Conservation (phyloP, 129 eudicot species). For the Solidago caesia region DNA sequence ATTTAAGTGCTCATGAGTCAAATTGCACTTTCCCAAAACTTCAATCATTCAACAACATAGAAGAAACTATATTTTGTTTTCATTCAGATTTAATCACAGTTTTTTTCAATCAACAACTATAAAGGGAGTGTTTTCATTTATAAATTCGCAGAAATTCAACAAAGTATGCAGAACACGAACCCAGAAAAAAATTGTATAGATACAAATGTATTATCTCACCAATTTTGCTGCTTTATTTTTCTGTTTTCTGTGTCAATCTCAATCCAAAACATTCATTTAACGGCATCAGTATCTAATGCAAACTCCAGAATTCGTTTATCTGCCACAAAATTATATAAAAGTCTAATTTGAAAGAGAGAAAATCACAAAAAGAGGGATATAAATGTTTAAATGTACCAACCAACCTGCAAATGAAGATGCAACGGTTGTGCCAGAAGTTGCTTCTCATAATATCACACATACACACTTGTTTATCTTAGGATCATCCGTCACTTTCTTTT, state of each 20-base stretch:
- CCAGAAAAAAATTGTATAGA: conserved; percentile 31
- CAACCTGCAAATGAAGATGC: conserved; percentile 31
- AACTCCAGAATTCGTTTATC: conserved; percentile 35
- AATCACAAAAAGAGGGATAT: neutral
- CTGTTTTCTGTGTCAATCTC: conserved; percentile 30
- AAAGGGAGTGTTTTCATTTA: conserved; percentile 16
- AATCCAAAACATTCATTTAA: conserved; percentile 35
- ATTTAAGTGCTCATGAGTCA: neutral
- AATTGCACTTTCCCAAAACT: conserved; percentile 1
- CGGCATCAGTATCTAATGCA: conserved; percentile 30
- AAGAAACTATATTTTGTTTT: conserved; percentile 16
- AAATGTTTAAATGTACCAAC: neutral
- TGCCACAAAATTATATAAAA: conserved; percentile 24
- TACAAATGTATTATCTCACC: conserved; percentile 32
- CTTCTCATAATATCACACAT: conserved; percentile 67
- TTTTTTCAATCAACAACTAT: conserved; percentile 22
- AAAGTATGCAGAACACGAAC: conserved; percentile 30
- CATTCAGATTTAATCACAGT: conserved; percentile 37
- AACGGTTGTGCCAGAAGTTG: conserved; percentile 20
- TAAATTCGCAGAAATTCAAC: conserved; percentile 20
- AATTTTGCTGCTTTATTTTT: conserved; percentile 26
- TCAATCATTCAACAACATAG: conserved; percentile 1
- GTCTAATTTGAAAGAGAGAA: neutral
- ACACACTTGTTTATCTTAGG: conserved; percentile 61
- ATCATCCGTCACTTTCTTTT: conserved; percentile 52